Evolutionary conservation across 139 green algal species (phyloP), one percentile per base, ranked within the genome.

Genomic region (Monoraphidium neglectum): DNA sequence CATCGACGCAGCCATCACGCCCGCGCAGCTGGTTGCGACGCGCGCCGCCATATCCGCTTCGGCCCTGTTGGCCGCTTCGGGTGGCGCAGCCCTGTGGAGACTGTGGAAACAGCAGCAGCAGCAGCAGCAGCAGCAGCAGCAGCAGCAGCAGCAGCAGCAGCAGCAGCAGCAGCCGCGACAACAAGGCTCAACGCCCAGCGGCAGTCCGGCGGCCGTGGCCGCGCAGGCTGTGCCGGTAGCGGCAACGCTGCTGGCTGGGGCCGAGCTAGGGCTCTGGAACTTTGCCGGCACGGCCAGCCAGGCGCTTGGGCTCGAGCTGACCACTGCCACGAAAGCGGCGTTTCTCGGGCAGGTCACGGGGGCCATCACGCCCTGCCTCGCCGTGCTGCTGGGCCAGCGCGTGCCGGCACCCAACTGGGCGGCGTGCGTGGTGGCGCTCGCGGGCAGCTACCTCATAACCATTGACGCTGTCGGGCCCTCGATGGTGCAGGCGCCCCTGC

Each of bases 311-410:
- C 64, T 86, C 13, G 70, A 87, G 56, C 57, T 72, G 43, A 85
- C 79, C 4, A 82, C 59, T 24, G 85, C 85, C 35, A 90, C 83
- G 1, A 74, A 82, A 5, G 87, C 83, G 1, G 82, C 81, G 6
- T 92, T 92, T 54, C 69, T 92, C 43, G 79, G 84, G 2, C 82
- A 90, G 76, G 74, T 83, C 12, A 89, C 84, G 1, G 82, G 77
- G 6, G 72, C 90, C 37, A 65, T 90, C 16, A 83, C 76, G 8
- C 88, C 88, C 1, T 47, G 81, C 23, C 62, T 92, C 32, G 77
- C 85, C 2, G 71, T 77, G 32, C 53, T 87, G 49, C 83, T 77
- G 24, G 87, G 86, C 1, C 64, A 86, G 62, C 21, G 59, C 1
- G 66, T 88, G 12, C 49, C 74, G 10, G 53, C 46, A 0, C 36